Evolutionary conservation across 495 filamentous ascomycete species (phyloP), one percentile per base, ranked within the genome.

Genomic region (Neurospora sp.): DNA sequence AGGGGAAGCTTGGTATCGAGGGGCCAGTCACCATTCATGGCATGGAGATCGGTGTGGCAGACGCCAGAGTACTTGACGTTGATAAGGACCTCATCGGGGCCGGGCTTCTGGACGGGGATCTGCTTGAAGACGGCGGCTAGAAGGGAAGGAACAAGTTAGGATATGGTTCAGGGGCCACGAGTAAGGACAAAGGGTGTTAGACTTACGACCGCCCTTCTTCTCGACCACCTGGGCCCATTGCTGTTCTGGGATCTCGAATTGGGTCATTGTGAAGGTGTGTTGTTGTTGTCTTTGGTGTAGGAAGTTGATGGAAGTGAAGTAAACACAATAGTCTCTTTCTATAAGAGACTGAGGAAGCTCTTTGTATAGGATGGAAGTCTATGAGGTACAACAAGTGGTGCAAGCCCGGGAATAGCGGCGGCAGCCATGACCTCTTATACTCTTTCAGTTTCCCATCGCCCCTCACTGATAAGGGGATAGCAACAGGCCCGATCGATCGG

Each of bases 41-140:
- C 93, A 84, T 96, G 92, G 31, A 93, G 84, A 79, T 94, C 92
- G 0, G 95, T 97, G 85, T 97, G 94, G 86, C 95, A 97, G 73
- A 98, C 94, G 79, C 95, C 95, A 8, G 93, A 91, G 88, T 91
- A 98, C 81, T 93, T 93, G 85, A 98, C 90, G 84, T 96, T 93
- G 81, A 98, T 84, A 46, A 97, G 89, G 75, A 98, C 91, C 82
- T 98, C 92, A 83, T 96, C 93, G 3, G 94, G 90, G 5, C 90
- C 91, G 5, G 95, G 94, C 77, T 88, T 87, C 70, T 87, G 87
- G 69, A 96, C 93, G 75, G 90, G 89, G 79, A 97, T 94, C 82
- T 93, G 86, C 83, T 97, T 96, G 88, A 91, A 94, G 70, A 90
- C 80, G 72, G 90, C 85, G 11, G 91, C 86, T 88, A 66, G 44